Percentiles rank a stretch among this genome's conserved stretches.
Conservation (phyloP, 805 yeast genomes). For the Cyberlindnera xylosilytica region DNA sequence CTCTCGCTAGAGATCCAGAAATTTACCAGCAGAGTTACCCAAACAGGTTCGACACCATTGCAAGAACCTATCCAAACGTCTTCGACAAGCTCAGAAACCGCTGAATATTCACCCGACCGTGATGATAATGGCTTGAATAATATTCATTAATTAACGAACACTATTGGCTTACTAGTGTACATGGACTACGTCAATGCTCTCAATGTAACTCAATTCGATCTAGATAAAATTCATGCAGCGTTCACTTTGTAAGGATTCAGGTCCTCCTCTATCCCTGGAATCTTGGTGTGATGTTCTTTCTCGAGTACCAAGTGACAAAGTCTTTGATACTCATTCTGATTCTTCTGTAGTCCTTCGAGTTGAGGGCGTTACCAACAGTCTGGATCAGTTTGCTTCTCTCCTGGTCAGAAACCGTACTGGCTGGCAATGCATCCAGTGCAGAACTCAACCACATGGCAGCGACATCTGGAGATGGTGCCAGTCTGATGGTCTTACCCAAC, state of each 20-base stretch:
- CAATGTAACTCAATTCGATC: too few species aligned
- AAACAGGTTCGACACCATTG: slow-evolving; percentile 58
- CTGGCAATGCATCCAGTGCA: slow-evolving; percentile 57
- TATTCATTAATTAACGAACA: too few species aligned
- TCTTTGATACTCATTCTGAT: slow-evolving; percentile 70
- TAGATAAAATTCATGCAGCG: neutral
- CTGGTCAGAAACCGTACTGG: slow-evolving; percentile 55
- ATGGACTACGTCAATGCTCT: too few species aligned
- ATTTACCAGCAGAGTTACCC: slow-evolving; percentile 74
- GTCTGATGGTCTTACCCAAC: slow-evolving; percentile 56
- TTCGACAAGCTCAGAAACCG: slow-evolving; percentile 44
- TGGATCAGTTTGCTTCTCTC: slow-evolving; percentile 65
- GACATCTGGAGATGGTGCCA: slow-evolving; percentile 41
- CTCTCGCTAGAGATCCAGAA: slow-evolving; percentile 82
- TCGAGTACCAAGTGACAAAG: slow-evolving; percentile 78
- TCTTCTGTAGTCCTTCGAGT: slow-evolving; percentile 67
- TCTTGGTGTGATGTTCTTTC: slow-evolving; percentile 63
- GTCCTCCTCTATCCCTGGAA: slow-evolving; percentile 18
- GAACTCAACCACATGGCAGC: slow-evolving; percentile 55
- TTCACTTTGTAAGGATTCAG: too few species aligned
- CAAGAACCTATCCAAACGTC: slow-evolving; percentile 66
- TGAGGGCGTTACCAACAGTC: slow-evolving; percentile 56
- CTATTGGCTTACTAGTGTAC: too few species aligned
- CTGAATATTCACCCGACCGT: too few species aligned
- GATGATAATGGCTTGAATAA: too few species aligned